A percentile compares a stretch with the other conserved stretches of the same genome.
Evolutionary conservation across 2,329 filamentous ascomycete species (phyloP).

Genomic region (Mycosphaerella arachidis): DNA sequence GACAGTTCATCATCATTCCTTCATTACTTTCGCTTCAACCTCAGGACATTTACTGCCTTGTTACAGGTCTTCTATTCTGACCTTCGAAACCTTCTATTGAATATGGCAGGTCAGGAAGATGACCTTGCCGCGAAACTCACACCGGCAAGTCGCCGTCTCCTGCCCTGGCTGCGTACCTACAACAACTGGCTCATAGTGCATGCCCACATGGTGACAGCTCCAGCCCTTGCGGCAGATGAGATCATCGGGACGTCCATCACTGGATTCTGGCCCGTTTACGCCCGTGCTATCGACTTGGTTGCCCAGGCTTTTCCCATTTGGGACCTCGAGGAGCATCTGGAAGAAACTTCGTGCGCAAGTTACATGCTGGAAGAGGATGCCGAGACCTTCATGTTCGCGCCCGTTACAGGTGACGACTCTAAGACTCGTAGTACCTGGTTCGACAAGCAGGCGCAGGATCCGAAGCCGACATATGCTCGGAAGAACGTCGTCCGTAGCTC

Average conservation of each 20-base stretch:
- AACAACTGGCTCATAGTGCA: constrained; percentile 62
- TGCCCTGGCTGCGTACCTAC: constrained; percentile 63
- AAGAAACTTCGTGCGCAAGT: constrained; percentile 43
- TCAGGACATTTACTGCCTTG: constrained; percentile 69
- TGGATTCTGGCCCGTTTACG: constrained; percentile 62
- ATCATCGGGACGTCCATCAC: constrained; percentile 54
- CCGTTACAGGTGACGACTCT: constrained; percentile 43
- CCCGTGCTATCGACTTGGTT: constrained; percentile 57
- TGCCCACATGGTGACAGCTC: constrained; percentile 50
- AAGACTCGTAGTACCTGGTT: constrained; percentile 51
- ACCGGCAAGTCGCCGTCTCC: constrained; percentile 43
- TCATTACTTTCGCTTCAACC: constrained; percentile 72
- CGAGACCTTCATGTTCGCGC: constrained; percentile 61
- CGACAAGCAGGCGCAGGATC: constrained; percentile 35
- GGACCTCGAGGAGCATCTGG: constrained; percentile 39
- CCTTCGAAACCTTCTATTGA: constrained; percentile 46
- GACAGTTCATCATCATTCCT: constrained; percentile 40
- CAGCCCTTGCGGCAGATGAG: constrained; percentile 51
- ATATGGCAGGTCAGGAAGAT: constrained; percentile 49
- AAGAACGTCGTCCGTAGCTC: constrained; percentile 49
- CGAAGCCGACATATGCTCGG: constrained; percentile 53
- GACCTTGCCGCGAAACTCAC: constrained; percentile 27
- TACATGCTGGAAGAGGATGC: constrained; percentile 67
- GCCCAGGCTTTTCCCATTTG: constrained; percentile 54
- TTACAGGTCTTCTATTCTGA: constrained; percentile 67